A percentile compares a stretch with the other conserved stretches of the same genome.
Evolutionary conservation across 768 basidiomycete species (phyloP).

Genomic region (Lactarius sp.): DNA sequence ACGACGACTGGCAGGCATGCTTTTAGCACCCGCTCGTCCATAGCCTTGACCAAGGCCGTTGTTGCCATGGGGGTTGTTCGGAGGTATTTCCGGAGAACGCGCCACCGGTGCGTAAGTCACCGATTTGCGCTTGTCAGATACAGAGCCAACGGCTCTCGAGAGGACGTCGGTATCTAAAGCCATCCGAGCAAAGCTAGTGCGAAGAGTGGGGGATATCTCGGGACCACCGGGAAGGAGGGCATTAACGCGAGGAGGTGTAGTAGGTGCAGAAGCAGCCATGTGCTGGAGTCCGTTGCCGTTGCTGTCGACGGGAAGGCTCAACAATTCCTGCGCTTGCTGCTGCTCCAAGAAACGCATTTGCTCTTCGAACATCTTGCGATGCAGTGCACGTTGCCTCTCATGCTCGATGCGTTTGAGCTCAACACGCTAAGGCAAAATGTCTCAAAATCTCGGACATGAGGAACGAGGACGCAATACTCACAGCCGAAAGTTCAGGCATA

Average conservation of each 20-base stretch:
- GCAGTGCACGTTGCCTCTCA: conserved; percentile 80
- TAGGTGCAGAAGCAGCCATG: conserved; percentile 83
- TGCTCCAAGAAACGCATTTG: conserved; percentile 93
- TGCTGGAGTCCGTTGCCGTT: conserved; percentile 53
- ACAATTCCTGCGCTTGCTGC: conserved; percentile 82
- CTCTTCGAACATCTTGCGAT: conserved; percentile 91
- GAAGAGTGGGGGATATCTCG: conserved; percentile 43
- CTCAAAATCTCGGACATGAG: conserved; percentile 6
- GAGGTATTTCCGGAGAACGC: conserved; percentile 58
- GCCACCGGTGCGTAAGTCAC: conserved; percentile 80
- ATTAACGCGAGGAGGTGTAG: conserved; percentile 79
- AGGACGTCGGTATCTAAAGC: conserved; percentile 51
- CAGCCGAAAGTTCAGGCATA: conserved; percentile 82
- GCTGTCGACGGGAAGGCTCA: conserved; percentile 67
- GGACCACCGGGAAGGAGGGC: conserved; percentile 51
- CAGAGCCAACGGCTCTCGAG: conserved; percentile 63
- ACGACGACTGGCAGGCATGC: conserved; percentile 88
- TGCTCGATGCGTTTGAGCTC: conserved; percentile 88
- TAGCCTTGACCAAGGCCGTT: conserved; percentile 46
- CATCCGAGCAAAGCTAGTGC: conserved; percentile 45
- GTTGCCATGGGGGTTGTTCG: conserved; percentile 32
- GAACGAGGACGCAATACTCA: conserved; percentile 39
- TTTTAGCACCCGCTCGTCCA: conserved; percentile 73
- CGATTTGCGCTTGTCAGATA: conserved; percentile 77
- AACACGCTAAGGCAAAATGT: conserved; percentile 52